Evolutionary conservation across 257 asterid genomes (phyloP).

Genomic region (Cynanchum wilfordii): DNA sequence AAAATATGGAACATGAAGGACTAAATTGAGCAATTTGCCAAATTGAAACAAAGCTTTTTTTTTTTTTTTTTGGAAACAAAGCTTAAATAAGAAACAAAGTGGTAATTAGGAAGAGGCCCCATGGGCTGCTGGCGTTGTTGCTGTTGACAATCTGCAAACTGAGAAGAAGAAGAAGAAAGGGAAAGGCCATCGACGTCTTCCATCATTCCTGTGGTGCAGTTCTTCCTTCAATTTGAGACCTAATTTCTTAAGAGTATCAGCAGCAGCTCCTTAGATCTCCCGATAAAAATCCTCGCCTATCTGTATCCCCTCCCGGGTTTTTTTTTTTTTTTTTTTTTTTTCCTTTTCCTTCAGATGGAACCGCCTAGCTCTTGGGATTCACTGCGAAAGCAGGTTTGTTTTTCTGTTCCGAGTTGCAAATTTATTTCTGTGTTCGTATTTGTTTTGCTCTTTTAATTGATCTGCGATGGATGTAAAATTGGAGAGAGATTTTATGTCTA

Average conservation of each 20-base stretch:
- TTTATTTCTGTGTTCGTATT: background rate
- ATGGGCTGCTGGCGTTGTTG: background rate
- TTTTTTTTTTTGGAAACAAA: too few species aligned
- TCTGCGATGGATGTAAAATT: background rate
- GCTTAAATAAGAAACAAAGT: background rate
- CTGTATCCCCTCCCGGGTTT: background rate
- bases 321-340: too few species aligned
- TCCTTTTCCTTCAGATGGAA: slow-evolving; percentile 37
- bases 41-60: background rate
- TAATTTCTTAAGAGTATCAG: background rate
- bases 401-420: background rate
- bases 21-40: too few species aligned
- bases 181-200: background rate
- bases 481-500: background rate
- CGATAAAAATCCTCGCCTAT: background rate
- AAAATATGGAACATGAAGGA: too few species aligned
- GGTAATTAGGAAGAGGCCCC: background rate
- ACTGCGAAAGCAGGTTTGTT: slow-evolving; percentile 77
- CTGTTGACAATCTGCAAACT: background rate
- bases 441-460: background rate
- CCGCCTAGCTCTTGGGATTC: slow-evolving; percentile 90
- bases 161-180: background rate
- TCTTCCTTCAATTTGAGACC: background rate
- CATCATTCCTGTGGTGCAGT: background rate
- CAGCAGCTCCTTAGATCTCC: background rate